These are phyloP conservation scores for Lecanicillium sp. DNA, from an alignment of 2,329 filamentous ascomycete species.

Conservation along the genomic window DNA sequence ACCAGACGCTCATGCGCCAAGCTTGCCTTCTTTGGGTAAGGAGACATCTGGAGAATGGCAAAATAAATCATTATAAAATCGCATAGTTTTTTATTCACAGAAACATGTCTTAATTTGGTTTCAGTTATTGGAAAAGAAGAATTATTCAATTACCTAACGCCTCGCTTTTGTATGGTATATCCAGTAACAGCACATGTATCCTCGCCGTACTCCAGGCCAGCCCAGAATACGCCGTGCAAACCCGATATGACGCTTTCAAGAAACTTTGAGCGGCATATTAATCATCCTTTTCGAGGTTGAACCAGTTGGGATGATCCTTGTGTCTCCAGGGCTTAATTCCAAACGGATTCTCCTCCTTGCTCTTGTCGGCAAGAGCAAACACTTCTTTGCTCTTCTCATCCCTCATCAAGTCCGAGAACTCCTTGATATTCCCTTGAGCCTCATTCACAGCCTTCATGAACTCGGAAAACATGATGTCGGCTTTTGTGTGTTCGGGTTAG, in stretches of 20 bases:
- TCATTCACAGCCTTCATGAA: slow-evolving; percentile 40
- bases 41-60: no score
- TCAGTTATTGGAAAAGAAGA: not conserved
- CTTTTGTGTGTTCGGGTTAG: no score
- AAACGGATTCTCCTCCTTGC: slow-evolving; percentile 44
- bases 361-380: slow-evolving; percentile 44
- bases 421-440: slow-evolving; percentile 42
- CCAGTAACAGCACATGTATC: not conserved
- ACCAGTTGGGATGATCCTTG: slow-evolving; percentile 53
- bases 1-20: no score
- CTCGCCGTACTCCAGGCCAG: not conserved
- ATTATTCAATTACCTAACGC: not conserved
- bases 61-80: no score
- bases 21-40: no score
- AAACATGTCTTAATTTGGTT: no score
- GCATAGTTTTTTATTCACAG: no score
- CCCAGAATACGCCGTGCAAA: not conserved
- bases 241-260: not conserved
- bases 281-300: slow-evolving; percentile 22
- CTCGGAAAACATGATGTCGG: slow-evolving; percentile 38
- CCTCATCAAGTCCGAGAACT: slow-evolving; percentile 40
- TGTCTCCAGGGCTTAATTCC: slow-evolving; percentile 53
- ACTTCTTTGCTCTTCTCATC: slow-evolving; percentile 40
- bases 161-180: no score
- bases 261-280: no score